These are phyloP conservation scores for Diaporthe destruens DNA, from an alignment of 2,329 filamentous ascomycete species.

Conservation along the genomic window DNA sequence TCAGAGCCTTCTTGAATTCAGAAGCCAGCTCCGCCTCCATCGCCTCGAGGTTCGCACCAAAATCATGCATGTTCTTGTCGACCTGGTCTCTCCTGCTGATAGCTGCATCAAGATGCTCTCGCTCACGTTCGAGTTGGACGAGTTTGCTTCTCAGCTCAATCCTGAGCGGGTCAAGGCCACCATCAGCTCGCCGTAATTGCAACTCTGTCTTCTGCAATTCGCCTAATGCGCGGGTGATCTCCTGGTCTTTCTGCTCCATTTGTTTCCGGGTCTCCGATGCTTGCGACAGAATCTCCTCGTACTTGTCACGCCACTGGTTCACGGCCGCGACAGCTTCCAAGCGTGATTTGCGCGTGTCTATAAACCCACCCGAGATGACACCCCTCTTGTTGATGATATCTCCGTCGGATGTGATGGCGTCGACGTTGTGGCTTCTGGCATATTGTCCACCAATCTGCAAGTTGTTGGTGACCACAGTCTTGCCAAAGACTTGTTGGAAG, in stretches of 20 bases:
- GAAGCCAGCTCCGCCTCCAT: constrained; percentile 85
- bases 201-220: constrained; percentile 66
- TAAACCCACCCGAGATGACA: constrained; percentile 93
- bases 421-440: constrained; percentile 89
- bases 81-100: constrained; percentile 74
- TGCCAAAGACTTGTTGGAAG: constrained; percentile 95
- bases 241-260: constrained; percentile 85
- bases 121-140: constrained; percentile 79
- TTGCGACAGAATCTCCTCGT: constrained; percentile 74
- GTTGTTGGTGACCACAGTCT: constrained; percentile 93
- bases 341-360: constrained; percentile 87
- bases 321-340: constrained; percentile 86
- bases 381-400: constrained; percentile 96
- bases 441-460: constrained; percentile 90
- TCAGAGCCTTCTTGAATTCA: constrained; percentile 93
- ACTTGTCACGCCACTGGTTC: constrained; percentile 80
- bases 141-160: constrained; percentile 82
- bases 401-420: constrained; percentile 93
- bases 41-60: constrained; percentile 80
- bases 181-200: constrained; percentile 74
- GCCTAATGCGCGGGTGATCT: constrained; percentile 88
- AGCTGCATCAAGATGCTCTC: constrained; percentile 80
- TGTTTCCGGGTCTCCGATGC: constrained; percentile 75
- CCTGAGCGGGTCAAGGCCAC: constrained; percentile 83
- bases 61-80: constrained; percentile 79